A percentile compares a stretch with the other conserved stretches of the same genome.
phyloP scores from a whole-genome alignment of 805 yeast genomes.

The Pichia nanzhaoensis region DNA sequence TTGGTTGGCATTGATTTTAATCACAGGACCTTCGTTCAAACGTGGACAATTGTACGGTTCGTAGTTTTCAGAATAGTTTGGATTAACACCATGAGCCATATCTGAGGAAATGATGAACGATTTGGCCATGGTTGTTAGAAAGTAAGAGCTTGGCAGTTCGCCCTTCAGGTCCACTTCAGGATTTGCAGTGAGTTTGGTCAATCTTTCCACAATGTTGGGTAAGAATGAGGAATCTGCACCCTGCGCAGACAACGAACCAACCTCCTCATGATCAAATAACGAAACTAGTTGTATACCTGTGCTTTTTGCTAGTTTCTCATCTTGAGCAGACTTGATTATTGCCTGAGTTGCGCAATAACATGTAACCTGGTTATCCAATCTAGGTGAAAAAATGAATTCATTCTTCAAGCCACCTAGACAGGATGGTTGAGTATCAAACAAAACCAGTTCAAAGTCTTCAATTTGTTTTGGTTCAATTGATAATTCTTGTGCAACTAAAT shows the following conservation, averaged over 20 bases:
- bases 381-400: constrained; percentile 86
- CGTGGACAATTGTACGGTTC: constrained; percentile 75
- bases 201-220: constrained; percentile 67
- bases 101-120: constrained; percentile 90
- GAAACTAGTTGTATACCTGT: constrained; percentile 67
- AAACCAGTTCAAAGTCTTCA: constrained; percentile 83
- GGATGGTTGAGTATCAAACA: constrained; percentile 81
- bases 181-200: constrained; percentile 43
- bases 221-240: constrained; percentile 94
- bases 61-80: constrained; percentile 73
- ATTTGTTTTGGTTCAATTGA: constrained; percentile 47
- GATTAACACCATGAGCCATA: constrained; percentile 97
- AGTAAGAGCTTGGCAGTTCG: constrained; percentile 32
- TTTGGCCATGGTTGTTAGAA: constrained; percentile 56
- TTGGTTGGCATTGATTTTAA: constrained; percentile 91
- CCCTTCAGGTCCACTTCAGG: constrained; percentile 30
- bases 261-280: constrained; percentile 92
- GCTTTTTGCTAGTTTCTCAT: constrained; percentile 33
- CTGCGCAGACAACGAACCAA: constrained; percentile 90
- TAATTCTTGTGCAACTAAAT: constrained; percentile 61
- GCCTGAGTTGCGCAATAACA: constrained; percentile 77
- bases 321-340: constrained; percentile 39
- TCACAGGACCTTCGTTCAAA: constrained; percentile 84
- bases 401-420: constrained; percentile 82
- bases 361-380: constrained; percentile 85